A percentile compares a stretch with the other conserved stretches of the same genome.
phyloP scores from a whole-genome alignment of 2,329 filamentous ascomycete species.

The Arthrobotrys sinensis region DNA sequence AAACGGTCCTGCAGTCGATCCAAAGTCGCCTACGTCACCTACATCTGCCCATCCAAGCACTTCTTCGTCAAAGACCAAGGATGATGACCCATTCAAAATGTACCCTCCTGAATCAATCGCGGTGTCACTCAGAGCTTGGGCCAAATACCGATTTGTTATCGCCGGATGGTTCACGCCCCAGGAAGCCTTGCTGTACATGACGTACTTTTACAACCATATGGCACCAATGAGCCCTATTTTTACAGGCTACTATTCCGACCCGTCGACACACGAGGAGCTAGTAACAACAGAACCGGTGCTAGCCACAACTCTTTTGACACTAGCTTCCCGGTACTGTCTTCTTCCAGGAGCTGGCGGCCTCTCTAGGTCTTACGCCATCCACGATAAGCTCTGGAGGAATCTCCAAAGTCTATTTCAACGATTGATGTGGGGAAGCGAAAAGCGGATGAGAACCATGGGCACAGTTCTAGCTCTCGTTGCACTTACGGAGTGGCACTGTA shows the following conservation, averaged over 20 bases:
- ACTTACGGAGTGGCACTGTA: conserved; percentile 96
- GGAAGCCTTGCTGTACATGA: conserved; percentile 93
- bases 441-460: conserved; percentile 80
- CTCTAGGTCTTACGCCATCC: conserved; percentile 89
- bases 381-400: conserved; percentile 95
- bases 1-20: background rate
- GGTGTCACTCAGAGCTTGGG: conserved; percentile 85
- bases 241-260: conserved; percentile 72
- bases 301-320: conserved; percentile 89
- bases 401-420: conserved; percentile 95
- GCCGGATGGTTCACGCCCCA: conserved; percentile 96
- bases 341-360: conserved; percentile 84
- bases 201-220: conserved; percentile 94
- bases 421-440: conserved; percentile 82
- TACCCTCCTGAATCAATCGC: conserved; percentile 68
- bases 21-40: conserved; percentile 50
- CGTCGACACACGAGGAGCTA: conserved; percentile 82
- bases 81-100: conserved; percentile 58
- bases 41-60: conserved; percentile 49
- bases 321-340: conserved; percentile 87
- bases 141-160: conserved; percentile 91
- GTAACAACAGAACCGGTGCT: conserved; percentile 93
- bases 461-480: conserved; percentile 96
- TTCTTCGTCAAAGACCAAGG: conserved; percentile 52
- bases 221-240: conserved; percentile 94